These are phyloP conservation scores for Margaritispora aquatica DNA, from an alignment of 495 filamentous ascomycete genomes.

Conservation along the genomic window DNA sequence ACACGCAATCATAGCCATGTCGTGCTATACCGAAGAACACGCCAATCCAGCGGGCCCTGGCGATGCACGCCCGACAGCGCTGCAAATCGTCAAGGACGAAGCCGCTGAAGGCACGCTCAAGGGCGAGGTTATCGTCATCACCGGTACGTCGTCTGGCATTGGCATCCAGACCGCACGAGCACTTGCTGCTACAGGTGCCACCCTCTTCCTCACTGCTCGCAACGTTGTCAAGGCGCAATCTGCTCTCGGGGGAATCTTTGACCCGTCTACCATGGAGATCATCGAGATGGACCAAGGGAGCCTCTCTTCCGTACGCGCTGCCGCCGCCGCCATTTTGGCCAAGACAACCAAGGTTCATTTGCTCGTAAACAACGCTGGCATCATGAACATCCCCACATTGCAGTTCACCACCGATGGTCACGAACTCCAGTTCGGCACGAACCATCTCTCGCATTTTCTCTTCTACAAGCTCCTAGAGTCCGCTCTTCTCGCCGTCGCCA, in stretches of 20 bases:
- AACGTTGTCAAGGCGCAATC: slow-evolving; percentile 31
- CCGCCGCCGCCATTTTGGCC: slow-evolving; percentile 22
- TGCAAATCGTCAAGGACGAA: slow-evolving; percentile 48
- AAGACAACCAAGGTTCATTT: slow-evolving; percentile 33
- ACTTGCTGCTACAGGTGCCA: slow-evolving; percentile 40
- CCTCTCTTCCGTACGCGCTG: slow-evolving; percentile 25
- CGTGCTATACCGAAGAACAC: neutral
- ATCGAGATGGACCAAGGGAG: slow-evolving; percentile 32
- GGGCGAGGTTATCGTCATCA: slow-evolving; percentile 45
- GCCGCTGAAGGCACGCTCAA: slow-evolving; percentile 30
- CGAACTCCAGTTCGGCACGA: slow-evolving; percentile 64
- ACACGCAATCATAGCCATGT: neutral
- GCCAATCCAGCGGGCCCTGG: slow-evolving; percentile 31
- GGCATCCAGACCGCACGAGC: slow-evolving; percentile 46
- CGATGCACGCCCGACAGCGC: slow-evolving; percentile 49
- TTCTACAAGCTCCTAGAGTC: slow-evolving; percentile 58
- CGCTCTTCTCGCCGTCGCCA: slow-evolving; percentile 43
- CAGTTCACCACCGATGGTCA: slow-evolving; percentile 42
- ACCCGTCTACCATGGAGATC: slow-evolving; percentile 14
- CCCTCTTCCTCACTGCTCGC: slow-evolving; percentile 37
- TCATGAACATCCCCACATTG: slow-evolving; percentile 40
- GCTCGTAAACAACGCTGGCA: slow-evolving; percentile 57
- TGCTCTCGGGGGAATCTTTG: slow-evolving; percentile 26
- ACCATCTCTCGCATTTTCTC: slow-evolving; percentile 63
- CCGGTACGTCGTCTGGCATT: slow-evolving; percentile 46